These are phyloP conservation scores for Tulasnella calospora DNA, from an alignment of 768 basidiomycete species.

Conservation along the genomic window DNA sequence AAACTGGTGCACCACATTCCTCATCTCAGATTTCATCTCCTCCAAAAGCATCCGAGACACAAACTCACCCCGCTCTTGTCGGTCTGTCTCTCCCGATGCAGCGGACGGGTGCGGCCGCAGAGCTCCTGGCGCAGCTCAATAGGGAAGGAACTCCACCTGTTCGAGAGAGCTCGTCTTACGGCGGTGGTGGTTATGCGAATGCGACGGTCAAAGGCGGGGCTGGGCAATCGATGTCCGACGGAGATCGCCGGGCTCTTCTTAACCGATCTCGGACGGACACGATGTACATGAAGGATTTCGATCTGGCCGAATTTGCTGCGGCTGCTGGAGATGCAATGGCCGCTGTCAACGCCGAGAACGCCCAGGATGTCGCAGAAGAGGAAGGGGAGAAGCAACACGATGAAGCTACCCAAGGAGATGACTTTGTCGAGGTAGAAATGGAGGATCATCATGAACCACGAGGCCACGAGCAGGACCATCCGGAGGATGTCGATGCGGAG, in stretches of 20 bases:
- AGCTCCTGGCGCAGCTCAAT: neutral
- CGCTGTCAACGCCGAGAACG: slow-evolving; percentile 11
- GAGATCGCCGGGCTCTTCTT: slow-evolving; percentile 11
- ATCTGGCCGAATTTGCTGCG: slow-evolving; percentile 16
- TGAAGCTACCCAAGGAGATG: slow-evolving; percentile 3
- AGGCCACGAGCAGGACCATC: neutral
- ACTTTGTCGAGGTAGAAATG: slow-evolving; percentile 11
- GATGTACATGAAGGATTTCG: slow-evolving; percentile 25
- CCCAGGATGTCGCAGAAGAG: neutral
- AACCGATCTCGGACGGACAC: slow-evolving; percentile 25
- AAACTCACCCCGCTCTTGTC: neutral
- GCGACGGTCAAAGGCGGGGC: neutral
- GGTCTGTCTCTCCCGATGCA: neutral
- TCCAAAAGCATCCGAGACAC: neutral
- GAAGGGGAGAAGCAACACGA: slow-evolving; percentile 14
- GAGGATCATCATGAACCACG: neutral
- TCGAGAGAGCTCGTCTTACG: neutral
- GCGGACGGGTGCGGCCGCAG: neutral
- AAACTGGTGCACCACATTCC: neutral
- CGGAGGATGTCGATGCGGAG: neutral
- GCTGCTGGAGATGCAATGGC: slow-evolving; percentile 24
- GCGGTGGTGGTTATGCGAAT: neutral
- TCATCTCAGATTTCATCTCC: slow-evolving; percentile 11
- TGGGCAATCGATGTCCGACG: neutral
- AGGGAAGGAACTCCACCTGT: slow-evolving; percentile 5